phyloP scores from a whole-genome alignment of 495 filamentous ascomycete species.

The Trichoderma orchidacearum region DNA sequence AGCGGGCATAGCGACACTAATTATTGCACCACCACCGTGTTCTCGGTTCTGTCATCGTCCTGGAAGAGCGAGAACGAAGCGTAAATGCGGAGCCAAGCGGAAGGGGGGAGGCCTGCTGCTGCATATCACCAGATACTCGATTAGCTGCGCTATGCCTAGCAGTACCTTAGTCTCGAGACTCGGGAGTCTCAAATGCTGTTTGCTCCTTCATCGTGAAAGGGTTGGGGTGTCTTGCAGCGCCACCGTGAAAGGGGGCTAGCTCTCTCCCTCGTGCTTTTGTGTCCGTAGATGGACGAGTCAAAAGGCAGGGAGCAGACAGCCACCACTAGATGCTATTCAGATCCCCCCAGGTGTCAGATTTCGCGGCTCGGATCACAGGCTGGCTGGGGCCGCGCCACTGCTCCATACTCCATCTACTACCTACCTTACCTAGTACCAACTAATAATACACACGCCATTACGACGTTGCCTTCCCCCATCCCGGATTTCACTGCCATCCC shows the following conservation, averaged over 20 bases:
- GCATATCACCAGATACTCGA: background rate
- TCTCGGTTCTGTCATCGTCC: background rate
- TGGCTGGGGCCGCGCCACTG: background rate
- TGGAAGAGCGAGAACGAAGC: background rate
- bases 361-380: background rate
- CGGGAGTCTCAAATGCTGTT: no score
- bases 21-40: background rate
- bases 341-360: background rate
- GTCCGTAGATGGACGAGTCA: no score
- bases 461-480: background rate
- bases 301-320: background rate
- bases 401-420: no score
- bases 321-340: background rate
- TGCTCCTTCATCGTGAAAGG: no score
- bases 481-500: background rate
- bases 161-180: background rate
- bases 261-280: no score
- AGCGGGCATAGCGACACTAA: background rate
- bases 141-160: background rate
- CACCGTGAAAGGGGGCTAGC: no score
- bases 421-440: no score
- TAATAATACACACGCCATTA: background rate
- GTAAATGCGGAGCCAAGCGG: background rate
- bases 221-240: no score
- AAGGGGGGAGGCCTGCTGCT: no score